Conservation (phyloP, 345 rosid genomes). For the Tarenaya hassleriana region DNA sequence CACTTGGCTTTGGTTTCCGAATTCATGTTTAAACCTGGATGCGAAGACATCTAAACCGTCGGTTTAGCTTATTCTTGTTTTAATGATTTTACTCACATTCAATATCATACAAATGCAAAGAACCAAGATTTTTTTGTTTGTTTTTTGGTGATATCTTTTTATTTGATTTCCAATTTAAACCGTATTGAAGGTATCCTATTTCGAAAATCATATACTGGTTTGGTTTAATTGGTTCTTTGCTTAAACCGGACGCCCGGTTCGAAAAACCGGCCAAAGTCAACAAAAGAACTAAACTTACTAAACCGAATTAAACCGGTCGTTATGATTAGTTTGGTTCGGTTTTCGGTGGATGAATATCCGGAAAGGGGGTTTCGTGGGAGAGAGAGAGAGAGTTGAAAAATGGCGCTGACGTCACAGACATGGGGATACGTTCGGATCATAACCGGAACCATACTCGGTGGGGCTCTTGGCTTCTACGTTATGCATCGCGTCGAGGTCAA, state of each 20-base stretch:
- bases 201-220: no score
- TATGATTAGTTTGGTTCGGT: no score
- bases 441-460: slow-evolving; percentile 69
- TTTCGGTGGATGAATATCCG: background rate
- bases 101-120: background rate
- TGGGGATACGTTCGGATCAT: slow-evolving; percentile 81
- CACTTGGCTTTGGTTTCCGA: slow-evolving; percentile 79
- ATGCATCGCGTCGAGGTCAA: slow-evolving; percentile 71
- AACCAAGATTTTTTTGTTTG: slow-evolving; percentile 4
- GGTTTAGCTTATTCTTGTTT: slow-evolving; percentile 8
- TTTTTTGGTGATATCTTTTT: no score
- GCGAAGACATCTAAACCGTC: slow-evolving; percentile 7
- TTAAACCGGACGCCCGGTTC: no score
- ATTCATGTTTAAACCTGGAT: slow-evolving; percentile 38
- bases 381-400: slow-evolving; percentile 9
- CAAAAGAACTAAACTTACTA: no score
- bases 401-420: slow-evolving; percentile 43
- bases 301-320: no score
- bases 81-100: background rate
- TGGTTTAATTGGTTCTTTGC: no score
- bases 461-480: slow-evolving; percentile 76
- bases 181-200: no score
- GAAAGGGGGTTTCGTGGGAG: background rate
- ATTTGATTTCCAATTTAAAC: no score
- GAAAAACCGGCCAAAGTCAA: no score